Evolutionary conservation across 257 asterid genomes (phyloP).

Genomic region (Petunia axillaris): DNA sequence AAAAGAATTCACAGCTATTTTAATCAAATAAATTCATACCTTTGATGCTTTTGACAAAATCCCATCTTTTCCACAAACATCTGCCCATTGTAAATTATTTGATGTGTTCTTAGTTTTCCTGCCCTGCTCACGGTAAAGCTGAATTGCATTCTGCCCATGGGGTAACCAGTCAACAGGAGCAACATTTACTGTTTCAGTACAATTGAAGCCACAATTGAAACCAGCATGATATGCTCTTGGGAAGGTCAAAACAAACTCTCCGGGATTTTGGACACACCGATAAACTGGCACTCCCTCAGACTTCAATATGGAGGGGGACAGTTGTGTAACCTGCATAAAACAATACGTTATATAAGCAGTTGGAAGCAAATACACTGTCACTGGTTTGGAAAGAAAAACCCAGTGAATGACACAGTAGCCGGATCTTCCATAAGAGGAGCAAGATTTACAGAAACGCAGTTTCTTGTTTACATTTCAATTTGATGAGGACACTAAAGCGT

Average conservation of each 20-base stretch:
- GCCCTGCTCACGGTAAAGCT: constrained; percentile 81
- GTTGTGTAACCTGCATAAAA: constrained; percentile 82
- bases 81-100: constrained; percentile 82
- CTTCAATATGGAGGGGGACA: constrained; percentile 83
- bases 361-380: not conserved
- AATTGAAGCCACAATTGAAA: constrained; percentile 90
- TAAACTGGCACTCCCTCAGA: constrained; percentile 90
- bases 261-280: constrained; percentile 90
- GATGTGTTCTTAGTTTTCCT: constrained; percentile 75
- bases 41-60: constrained; percentile 73
- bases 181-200: constrained; percentile 99
- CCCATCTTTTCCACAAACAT: constrained; percentile 94
- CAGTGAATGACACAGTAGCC: not conserved
- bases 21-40: constrained; percentile 44
- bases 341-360: not conserved
- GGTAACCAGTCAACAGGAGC: constrained; percentile 99
- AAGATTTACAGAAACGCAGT: not conserved
- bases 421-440: not conserved
- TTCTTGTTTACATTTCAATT: constrained; percentile 20
- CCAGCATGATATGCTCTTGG: constrained; percentile 99
- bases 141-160: constrained; percentile 93
- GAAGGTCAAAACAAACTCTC: constrained; percentile 95
- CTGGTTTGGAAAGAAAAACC: not conserved
- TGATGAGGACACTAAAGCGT: not conserved
- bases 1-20: not conserved